Evolutionary conservation across 1,284 basidiomycete genomes (phyloP), one percentile per base, ranked within the genome.

Genomic region (Ustilago shanxiensis): DNA sequence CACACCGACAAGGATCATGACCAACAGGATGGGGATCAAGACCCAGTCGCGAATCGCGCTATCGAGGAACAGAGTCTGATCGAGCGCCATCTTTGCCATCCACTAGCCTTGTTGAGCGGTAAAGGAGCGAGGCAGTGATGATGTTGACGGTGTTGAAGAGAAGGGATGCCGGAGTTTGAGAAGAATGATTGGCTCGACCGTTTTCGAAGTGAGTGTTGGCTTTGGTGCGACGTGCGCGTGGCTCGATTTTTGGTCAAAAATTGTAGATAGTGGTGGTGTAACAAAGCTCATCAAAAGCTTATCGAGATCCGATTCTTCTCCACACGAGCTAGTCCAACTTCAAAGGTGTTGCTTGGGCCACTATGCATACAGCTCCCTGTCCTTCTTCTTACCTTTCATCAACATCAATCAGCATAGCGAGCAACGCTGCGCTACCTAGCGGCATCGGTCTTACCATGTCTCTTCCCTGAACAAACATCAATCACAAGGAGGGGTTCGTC

Each of bases 1-100:
- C 56, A 99, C 89, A 31, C 97, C 97, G 56, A 98, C 95, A 44
- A 99, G 89, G 76, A 99, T 93, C 95, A 99, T 98, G 87, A 99
- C 95, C 76, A 98, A 88, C 51, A 95, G 96, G 87, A 99, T 97
- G 65, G 97, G 97, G 86, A 99, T 93, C 66, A 99, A 88, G 50
- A 99, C 89, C 89, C 89, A 89, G 80, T 89, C 87, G 85, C 88
- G 81, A 26, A 79, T 79, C 2, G 83, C 79, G 59, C 80, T 80
- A 63, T 82, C 81, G 24, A 82, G 75, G 16, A 82, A 76, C 29
- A 82, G 58, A 1, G 75, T 41, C 22, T 80, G 78, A 41, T 72
- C 75, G n/a, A 62, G 50, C 29, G 70, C 68, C 74, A 77, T 77
- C 33, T 37, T 71, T n/a, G 57, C 29, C 20, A 18, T 16, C 18